Evolutionary conservation across 306 rosid genomes (phyloP).

Genomic region (Hippophae gyantsensis): DNA sequence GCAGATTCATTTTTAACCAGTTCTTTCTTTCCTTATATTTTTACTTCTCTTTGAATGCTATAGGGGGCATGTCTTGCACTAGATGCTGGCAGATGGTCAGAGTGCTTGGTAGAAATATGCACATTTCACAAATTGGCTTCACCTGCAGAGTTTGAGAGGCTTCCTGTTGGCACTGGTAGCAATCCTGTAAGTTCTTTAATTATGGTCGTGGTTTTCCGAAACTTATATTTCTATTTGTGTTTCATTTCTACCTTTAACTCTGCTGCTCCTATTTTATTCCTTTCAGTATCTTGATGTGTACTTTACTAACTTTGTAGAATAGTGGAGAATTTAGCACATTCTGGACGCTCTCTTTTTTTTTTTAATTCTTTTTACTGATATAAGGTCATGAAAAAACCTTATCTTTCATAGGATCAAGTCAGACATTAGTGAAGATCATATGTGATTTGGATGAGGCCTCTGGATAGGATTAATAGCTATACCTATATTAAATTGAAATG

Average conservation of each 20-base stretch:
- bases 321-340: too few relatives aligned
- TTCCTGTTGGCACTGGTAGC: slow-evolving; percentile 96
- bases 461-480: too few relatives aligned
- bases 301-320: too few relatives aligned
- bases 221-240: slow-evolving; percentile 5
- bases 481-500: too few relatives aligned
- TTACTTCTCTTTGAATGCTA: slow-evolving; percentile 19
- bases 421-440: too few relatives aligned
- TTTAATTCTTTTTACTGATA: too few relatives aligned
- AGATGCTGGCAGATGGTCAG: slow-evolving; percentile 66
- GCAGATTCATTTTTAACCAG: slow-evolving; percentile 5
- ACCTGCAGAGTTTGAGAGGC: slow-evolving; percentile 76
- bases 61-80: slow-evolving; percentile 89
- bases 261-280: not conserved
- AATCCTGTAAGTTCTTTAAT: slow-evolving; percentile 75
- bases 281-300: too few relatives aligned
- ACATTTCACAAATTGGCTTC: slow-evolving; percentile 59
- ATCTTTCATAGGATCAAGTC: too few relatives aligned
- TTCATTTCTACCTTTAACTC: not conserved
- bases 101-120: slow-evolving; percentile 58
- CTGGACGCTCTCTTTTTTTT: too few relatives aligned
- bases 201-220: slow-evolving; percentile 5
- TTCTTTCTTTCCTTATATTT: not conserved
- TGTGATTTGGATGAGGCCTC: too few relatives aligned
- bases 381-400: too few relatives aligned